Percentiles rank a stretch among this genome's conserved stretches.
These are phyloP conservation scores for Casuarina equisetifolia DNA, from an alignment of 306 rosid species.

Conservation along the genomic window DNA sequence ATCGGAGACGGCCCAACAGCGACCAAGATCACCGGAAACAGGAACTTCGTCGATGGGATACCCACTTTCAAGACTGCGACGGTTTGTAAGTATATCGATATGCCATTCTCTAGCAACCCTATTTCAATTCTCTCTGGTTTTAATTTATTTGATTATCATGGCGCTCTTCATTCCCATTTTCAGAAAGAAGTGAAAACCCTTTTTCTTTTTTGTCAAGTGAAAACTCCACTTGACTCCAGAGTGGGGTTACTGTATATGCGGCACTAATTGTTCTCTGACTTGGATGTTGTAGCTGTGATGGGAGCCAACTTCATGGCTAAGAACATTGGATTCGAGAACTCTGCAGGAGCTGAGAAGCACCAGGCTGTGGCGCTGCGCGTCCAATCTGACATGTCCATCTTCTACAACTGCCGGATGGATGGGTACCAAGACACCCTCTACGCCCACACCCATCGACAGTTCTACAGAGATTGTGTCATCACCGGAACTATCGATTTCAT, in stretches of 20 bases:
- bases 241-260: too few relatives aligned
- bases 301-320: slow-evolving; percentile 64
- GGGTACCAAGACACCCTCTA: slow-evolving; percentile 62
- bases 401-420: slow-evolving; percentile 50
- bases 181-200: too few relatives aligned
- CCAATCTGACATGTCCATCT: slow-evolving; percentile 45
- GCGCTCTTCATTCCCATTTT: too few relatives aligned
- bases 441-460: slow-evolving; percentile 53
- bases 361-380: slow-evolving; percentile 56
- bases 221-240: too few relatives aligned
- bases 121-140: too few relatives aligned
- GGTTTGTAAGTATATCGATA: slow-evolving; percentile 40
- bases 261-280: not conserved
- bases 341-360: slow-evolving; percentile 48
- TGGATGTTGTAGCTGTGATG: slow-evolving; percentile 43
- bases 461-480: slow-evolving; percentile 53
- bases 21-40: slow-evolving; percentile 48
- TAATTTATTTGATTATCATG: too few relatives aligned
- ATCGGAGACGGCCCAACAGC: slow-evolving; percentile 78
- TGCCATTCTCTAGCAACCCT: not conserved
- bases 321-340: slow-evolving; percentile 58
- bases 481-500: slow-evolving; percentile 57
- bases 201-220: too few relatives aligned
- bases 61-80: slow-evolving; percentile 59
- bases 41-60: slow-evolving; percentile 47